A percentile compares a stretch with the other conserved stretches of the same genome.
These are phyloP conservation scores for Leccinum arenicola DNA, from an alignment of 768 basidiomycete genomes.

Conservation along the genomic window DNA sequence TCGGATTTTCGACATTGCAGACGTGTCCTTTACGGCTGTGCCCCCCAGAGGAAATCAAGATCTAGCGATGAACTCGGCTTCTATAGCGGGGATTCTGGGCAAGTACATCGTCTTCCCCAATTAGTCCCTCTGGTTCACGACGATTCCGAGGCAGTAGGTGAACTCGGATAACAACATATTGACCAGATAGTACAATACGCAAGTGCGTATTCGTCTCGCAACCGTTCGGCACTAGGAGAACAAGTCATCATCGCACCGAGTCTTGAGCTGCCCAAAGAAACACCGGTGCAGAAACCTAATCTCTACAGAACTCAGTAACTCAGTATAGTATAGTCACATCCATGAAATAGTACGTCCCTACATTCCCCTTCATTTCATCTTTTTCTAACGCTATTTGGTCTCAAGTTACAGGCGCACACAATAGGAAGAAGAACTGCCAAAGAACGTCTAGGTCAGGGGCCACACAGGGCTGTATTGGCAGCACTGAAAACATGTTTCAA, in stretches of 20 bases:
- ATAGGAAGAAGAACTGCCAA: slow-evolving; percentile 48
- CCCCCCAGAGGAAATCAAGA: slow-evolving; percentile 39
- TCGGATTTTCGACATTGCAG: slow-evolving; percentile 47
- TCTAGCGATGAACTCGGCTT: slow-evolving; percentile 41
- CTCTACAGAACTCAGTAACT: slow-evolving; percentile 23
- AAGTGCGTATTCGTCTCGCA: slow-evolving; percentile 34
- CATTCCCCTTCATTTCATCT: neutral
- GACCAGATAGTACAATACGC: slow-evolving; percentile 65
- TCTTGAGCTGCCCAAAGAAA: slow-evolving; percentile 53
- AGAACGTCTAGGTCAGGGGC: slow-evolving; percentile 58
- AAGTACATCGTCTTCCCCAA: slow-evolving; percentile 1
- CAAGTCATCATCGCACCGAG: slow-evolving; percentile 40
- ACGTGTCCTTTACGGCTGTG: slow-evolving; percentile 43
- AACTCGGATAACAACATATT: slow-evolving; percentile 46
- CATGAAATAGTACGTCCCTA: slow-evolving; percentile 22
- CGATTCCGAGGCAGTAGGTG: slow-evolving; percentile 42
- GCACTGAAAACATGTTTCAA: slow-evolving; percentile 25
- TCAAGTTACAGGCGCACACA: slow-evolving; percentile 46
- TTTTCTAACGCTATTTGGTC: neutral
- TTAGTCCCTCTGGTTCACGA: neutral
- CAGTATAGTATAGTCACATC: slow-evolving; percentile 33
- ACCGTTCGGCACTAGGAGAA: neutral
- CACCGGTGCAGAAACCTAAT: slow-evolving; percentile 45
- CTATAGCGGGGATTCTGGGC: slow-evolving; percentile 54
- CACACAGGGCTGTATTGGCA: slow-evolving; percentile 40